Evolutionary conservation across 2,329 filamentous ascomycete genomes (phyloP).

Genomic region (Colletotrichum kahawae): DNA sequence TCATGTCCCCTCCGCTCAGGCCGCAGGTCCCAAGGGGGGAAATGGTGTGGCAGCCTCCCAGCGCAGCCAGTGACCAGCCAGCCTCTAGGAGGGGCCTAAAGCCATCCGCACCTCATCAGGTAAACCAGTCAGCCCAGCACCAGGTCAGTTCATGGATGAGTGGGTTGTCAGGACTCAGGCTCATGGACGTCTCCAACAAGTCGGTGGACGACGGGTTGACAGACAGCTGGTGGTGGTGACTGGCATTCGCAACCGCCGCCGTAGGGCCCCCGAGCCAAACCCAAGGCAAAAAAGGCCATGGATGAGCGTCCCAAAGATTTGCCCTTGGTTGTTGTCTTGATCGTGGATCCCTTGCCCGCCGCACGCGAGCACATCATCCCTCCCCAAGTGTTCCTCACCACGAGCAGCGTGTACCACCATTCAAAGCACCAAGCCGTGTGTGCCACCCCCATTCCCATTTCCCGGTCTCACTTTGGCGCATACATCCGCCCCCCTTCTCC

Average conservation of each 20-base stretch:
- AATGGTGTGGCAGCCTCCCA: constrained; percentile 15
- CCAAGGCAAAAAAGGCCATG: background rate
- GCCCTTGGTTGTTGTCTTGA: background rate
- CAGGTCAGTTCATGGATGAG: constrained; percentile 6
- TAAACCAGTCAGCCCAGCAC: background rate
- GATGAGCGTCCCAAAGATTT: constrained; percentile 1
- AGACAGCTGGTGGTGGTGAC: background rate
- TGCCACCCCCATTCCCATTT: constrained; percentile 3
- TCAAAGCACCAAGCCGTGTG: background rate
- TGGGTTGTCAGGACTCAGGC: constrained; percentile 8
- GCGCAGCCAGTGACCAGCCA: background rate
- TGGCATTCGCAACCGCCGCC: background rate
- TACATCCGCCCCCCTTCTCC: constrained; percentile 11
- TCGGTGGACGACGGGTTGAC: background rate
- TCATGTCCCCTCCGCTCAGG: constrained; percentile 15
- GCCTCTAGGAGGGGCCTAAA: constrained; percentile 3
- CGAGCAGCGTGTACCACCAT: background rate
- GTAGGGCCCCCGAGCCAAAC: background rate
- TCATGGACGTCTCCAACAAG: background rate
- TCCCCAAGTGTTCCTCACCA: background rate
- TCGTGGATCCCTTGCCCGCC: constrained; percentile 11
- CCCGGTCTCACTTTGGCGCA: constrained; percentile 6
- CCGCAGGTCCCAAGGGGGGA: background rate
- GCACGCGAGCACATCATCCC: constrained; percentile 22
- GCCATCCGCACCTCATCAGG: constrained; percentile 10